These are phyloP conservation scores for Sarocladium brachiariae DNA, from an alignment of 2,329 filamentous ascomycete genomes.

Conservation along the genomic window DNA sequence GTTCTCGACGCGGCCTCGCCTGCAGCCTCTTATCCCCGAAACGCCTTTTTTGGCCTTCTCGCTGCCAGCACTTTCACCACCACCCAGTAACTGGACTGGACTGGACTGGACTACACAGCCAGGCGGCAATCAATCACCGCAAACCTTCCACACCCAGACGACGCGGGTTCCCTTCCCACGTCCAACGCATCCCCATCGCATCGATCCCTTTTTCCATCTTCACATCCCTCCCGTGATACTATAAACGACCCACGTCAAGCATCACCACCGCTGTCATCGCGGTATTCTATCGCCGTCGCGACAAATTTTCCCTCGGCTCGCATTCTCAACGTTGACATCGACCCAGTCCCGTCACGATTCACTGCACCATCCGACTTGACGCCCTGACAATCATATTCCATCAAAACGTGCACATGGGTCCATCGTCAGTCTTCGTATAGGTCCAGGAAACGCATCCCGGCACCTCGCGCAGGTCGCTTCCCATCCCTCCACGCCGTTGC, in stretches of 20 bases:
- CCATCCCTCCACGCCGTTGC: background rate
- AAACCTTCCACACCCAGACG: background rate
- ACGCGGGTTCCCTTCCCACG: conserved; percentile 1
- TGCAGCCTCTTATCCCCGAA: conserved; percentile 9
- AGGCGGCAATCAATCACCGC: conserved; percentile 8
- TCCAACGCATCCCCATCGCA: background rate
- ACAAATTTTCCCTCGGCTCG: conserved; percentile 1
- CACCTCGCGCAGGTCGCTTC: background rate
- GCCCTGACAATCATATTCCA: background rate
- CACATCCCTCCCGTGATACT: background rate
- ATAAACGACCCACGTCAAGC: background rate
- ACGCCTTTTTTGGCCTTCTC: conserved; percentile 4
- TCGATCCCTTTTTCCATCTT: background rate
- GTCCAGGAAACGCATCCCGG: conserved; percentile 9
- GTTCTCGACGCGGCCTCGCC: conserved; percentile 7
- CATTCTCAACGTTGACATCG: background rate
- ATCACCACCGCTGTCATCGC: background rate
- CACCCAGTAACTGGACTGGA: no score
- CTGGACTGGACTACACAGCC: background rate
- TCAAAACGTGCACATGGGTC: conserved; percentile 8
- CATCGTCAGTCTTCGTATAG: conserved; percentile 6
- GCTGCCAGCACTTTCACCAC: background rate
- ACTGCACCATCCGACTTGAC: background rate
- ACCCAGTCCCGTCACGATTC: background rate
- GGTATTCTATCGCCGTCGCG: background rate